Conservation (phyloP, 2,329 filamentous ascomycete genomes). For the Phaeomoniella chlamydospora region DNA sequence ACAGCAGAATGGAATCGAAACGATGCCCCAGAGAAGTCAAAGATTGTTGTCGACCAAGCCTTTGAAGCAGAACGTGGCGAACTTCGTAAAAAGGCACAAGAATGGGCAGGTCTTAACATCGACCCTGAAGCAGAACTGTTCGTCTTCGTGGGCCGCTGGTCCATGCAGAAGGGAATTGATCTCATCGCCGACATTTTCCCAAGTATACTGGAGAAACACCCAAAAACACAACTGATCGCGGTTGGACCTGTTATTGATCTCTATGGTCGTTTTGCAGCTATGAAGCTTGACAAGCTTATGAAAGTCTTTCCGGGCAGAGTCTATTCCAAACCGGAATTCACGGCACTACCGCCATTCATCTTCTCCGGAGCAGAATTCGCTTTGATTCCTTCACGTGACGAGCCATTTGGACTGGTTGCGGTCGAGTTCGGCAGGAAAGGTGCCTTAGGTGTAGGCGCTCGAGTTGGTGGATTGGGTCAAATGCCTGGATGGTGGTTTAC, state of each 20-base stretch:
- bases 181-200: conserved; percentile 46
- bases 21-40: conserved; percentile 21
- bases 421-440: conserved; percentile 47
- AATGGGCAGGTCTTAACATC: conserved; percentile 41
- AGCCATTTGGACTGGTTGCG: conserved; percentile 45
- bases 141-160: conserved; percentile 48
- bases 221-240: conserved; percentile 37
- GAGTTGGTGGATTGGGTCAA: conserved; percentile 42
- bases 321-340: conserved; percentile 46
- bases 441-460: conserved; percentile 42
- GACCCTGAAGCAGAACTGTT: conserved; percentile 42
- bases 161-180: conserved; percentile 41
- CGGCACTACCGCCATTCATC: conserved; percentile 41
- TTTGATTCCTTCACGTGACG: conserved; percentile 44
- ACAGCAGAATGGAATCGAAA: conserved; percentile 37
- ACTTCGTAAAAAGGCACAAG: conserved; percentile 38
- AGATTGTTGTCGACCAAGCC: conserved; percentile 30
- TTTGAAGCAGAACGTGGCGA: conserved; percentile 32
- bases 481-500: conserved; percentile 51
- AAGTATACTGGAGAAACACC: conserved; percentile 37
- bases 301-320: conserved; percentile 40
- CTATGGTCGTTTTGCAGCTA: conserved; percentile 42
- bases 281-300: conserved; percentile 43
- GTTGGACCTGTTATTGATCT: conserved; percentile 44
- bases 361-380: conserved; percentile 46